A percentile compares a stretch with the other conserved stretches of the same genome.
phyloP scores from a whole-genome alignment of 1,139 yeast species.

The Saccharomyces hybrid region DNA sequence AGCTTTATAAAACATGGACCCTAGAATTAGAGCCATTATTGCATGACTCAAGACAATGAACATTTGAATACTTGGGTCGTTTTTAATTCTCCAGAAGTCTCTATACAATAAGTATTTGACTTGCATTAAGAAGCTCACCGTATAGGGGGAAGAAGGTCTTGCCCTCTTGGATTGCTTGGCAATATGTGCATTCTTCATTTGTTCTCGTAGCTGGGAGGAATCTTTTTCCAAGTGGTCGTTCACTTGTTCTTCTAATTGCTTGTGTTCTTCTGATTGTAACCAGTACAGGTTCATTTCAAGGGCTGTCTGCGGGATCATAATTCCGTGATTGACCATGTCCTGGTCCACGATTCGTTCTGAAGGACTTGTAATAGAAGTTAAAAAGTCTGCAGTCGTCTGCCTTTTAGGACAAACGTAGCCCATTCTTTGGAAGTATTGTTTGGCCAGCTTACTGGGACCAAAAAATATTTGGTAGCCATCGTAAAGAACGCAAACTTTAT shows the following conservation, averaged over 20 bases:
- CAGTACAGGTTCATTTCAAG: slow-evolving; percentile 58
- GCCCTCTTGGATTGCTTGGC: slow-evolving; percentile 46
- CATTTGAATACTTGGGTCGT: slow-evolving; percentile 54
- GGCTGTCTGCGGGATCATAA: slow-evolving; percentile 55
- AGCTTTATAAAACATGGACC: slow-evolving; percentile 59
- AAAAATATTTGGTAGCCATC: slow-evolving; percentile 40
- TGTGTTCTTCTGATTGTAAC: slow-evolving; percentile 50
- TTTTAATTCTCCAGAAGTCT: slow-evolving; percentile 48
- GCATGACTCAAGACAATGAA: slow-evolving; percentile 49
- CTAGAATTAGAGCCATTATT: slow-evolving; percentile 51
- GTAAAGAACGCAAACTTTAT: slow-evolving; percentile 40
- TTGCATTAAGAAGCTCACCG: slow-evolving; percentile 48
- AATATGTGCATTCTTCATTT: slow-evolving; percentile 40
- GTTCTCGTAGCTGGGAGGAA: slow-evolving; percentile 9
- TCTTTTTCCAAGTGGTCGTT: slow-evolving; percentile 28
- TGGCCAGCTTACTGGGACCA: slow-evolving; percentile 37
- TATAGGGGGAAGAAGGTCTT: slow-evolving; percentile 45
- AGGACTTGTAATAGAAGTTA: slow-evolving; percentile 45
- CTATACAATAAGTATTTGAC: slow-evolving; percentile 44
- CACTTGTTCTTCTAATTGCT: slow-evolving; percentile 35
- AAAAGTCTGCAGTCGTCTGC: slow-evolving; percentile 44
- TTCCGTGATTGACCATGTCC: slow-evolving; percentile 36
- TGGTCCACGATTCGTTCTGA: slow-evolving; percentile 44
- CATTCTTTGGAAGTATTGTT: slow-evolving; percentile 41
- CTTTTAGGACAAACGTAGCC: slow-evolving; percentile 46